phyloP scores from a whole-genome alignment of 2,329 filamentous ascomycete genomes.

The Ophiocordyceps unilateralis region DNA sequence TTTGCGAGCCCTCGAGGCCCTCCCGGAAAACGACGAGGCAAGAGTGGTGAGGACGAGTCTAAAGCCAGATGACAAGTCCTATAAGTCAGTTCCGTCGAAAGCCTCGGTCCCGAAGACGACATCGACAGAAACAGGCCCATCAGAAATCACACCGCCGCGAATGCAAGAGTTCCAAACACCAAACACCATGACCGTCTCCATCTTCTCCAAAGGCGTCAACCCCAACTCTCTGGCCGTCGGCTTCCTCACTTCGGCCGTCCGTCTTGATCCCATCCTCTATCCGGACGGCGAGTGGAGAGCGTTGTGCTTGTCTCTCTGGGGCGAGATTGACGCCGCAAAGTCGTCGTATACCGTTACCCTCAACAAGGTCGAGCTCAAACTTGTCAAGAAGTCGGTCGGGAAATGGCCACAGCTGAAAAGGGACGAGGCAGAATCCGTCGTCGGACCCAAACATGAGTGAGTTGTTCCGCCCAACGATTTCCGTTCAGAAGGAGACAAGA shows the following conservation, averaged over 20 bases:
- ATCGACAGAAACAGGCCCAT: not conserved
- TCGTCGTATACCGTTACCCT: slow-evolving; percentile 50
- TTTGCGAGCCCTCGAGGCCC: slow-evolving; percentile 24
- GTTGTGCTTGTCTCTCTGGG: slow-evolving; percentile 48
- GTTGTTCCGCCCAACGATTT: not conserved
- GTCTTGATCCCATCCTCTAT: slow-evolving; percentile 13
- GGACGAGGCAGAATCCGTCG: not conserved
- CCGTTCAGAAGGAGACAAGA: too few species aligned
- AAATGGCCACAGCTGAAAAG: slow-evolving; percentile 41
- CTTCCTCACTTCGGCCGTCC: slow-evolving; percentile 11
- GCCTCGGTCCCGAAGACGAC: not conserved
- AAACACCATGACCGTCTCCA: slow-evolving; percentile 17
- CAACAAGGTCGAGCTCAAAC: slow-evolving; percentile 63
- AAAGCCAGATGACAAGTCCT: slow-evolving; percentile 13
- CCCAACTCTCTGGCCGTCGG: slow-evolving; percentile 22
- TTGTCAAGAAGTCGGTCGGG: slow-evolving; percentile 49
- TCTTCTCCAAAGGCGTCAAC: slow-evolving; percentile 25
- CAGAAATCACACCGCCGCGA: slow-evolving; percentile 4
- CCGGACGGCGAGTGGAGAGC: slow-evolving; percentile 38
- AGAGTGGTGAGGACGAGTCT: slow-evolving; percentile 24
- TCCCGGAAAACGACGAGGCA: slow-evolving; percentile 25
- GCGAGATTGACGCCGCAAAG: slow-evolving; percentile 39
- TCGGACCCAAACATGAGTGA: not conserved
- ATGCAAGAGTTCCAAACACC: slow-evolving; percentile 20
- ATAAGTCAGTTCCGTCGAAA: not conserved